phyloP scores from a whole-genome alignment of 345 rosid species.

The Erysimum cheiranthoides region DNA sequence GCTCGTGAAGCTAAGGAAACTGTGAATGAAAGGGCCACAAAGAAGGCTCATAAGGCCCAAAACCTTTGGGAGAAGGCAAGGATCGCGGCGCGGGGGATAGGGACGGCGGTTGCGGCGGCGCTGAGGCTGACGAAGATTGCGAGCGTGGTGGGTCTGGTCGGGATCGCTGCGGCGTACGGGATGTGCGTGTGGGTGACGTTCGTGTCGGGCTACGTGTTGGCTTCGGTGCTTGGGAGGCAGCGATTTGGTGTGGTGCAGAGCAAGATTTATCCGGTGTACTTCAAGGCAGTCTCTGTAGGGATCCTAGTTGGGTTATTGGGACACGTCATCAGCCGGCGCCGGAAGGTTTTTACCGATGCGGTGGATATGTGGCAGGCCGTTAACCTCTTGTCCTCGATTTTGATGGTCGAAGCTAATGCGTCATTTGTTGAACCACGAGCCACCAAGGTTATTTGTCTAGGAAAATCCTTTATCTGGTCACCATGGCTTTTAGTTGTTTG shows the following conservation, averaged over 20 bases:
- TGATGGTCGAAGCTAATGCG: constrained; percentile 59
- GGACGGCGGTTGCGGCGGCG: background rate
- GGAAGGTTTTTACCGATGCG: constrained; percentile 37
- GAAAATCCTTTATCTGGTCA: background rate
- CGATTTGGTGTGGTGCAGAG: constrained; percentile 74
- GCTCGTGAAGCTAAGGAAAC: background rate
- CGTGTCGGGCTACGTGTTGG: constrained; percentile 62
- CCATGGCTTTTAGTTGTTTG: background rate
- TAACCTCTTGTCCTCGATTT: constrained; percentile 56
- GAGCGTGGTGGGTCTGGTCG: constrained; percentile 54
- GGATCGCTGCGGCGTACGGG: constrained; percentile 67
- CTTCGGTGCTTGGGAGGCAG: constrained; percentile 57
- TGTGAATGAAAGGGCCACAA: constrained; percentile 7
- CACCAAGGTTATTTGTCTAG: constrained; percentile 54
- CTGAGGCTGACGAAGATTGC: constrained; percentile 34
- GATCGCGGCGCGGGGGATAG: background rate
- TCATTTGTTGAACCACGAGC: constrained; percentile 69
- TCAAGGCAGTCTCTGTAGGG: constrained; percentile 54
- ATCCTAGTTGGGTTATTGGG: constrained; percentile 57
- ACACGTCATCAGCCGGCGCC: constrained; percentile 54
- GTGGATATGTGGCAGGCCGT: constrained; percentile 59
- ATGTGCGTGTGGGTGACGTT: constrained; percentile 83
- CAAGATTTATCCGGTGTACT: constrained; percentile 75
- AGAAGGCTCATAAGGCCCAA: constrained; percentile 34
- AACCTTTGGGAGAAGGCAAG: constrained; percentile 32